Evolutionary conservation across 2,329 filamentous ascomycete genomes (phyloP), one percentile per base, ranked within the genome.

Genomic region (Mycogone perniciosa): DNA sequence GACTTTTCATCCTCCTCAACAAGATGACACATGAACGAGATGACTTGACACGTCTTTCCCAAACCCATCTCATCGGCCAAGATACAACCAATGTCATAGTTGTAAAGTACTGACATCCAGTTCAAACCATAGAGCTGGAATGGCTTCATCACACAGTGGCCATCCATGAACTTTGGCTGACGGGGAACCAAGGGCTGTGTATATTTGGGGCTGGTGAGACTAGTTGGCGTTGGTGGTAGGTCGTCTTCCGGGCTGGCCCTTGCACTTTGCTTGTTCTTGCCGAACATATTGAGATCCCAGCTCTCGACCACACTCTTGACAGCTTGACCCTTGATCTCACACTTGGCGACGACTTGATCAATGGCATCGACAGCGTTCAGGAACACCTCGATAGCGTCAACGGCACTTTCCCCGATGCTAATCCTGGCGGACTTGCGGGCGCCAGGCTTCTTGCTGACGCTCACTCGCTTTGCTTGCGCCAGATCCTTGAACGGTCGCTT

Each of bases 1-100:
- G 59, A 54, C 5, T 62, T 61, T 33, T 74, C 63, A 53, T 75
- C 81, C 31, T 80, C 80, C 62, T 90, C 82, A 11, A 88, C 82
- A 29, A 99, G 74, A 60, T 96, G 85, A 11, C 89, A 87, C 42
- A 99, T 77, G 61, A 99, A 89, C 0, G 89, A 84, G 59, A 99
- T 96, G 55, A 97, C 89, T 63, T 99, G 92, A 60, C 90, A 96
- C 0, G 93, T 99, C 75, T 99, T 99, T 42, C 93, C 93, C 38
- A 92, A 74, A 46, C 88, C 93, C 93, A 99, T 99, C 64, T 99
- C 93, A 64, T 99, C 93, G 2, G 93, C 93, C 13, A 99, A 75
- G 51, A 99, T 97, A 56, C 90, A 92, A 42, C 89, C 92, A 46
- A 95, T 79, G 30, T 84, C 77, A 52, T 88, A 84, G 47, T 84